Conservation (phyloP, 257 asterid species). For the Ocimum tenuiflorum region DNA sequence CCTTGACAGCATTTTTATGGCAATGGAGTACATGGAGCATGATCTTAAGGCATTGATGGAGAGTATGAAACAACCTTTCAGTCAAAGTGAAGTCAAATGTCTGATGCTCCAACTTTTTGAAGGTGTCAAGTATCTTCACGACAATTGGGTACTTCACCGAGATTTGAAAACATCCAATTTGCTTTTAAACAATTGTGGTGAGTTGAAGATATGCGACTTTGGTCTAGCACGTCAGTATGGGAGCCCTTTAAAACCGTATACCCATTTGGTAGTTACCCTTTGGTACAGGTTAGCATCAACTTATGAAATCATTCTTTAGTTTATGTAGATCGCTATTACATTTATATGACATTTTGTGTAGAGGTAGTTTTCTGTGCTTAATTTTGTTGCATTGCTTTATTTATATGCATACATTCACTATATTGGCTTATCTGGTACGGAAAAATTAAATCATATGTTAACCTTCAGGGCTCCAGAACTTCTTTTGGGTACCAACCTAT, state of each 20-base stretch:
- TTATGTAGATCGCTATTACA: neutral
- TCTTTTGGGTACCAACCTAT: neutral
- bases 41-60: neutral
- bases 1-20: neutral
- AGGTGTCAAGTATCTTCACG: neutral
- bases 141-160: neutral
- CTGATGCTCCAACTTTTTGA: neutral
- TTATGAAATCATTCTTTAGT: neutral
- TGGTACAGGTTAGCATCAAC: slow-evolving; percentile 38
- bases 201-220: neutral
- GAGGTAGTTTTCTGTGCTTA: too few relatives aligned
- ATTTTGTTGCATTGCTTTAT: too few relatives aligned
- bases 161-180: neutral
- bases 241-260: slow-evolving; percentile 82
- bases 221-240: slow-evolving; percentile 61
- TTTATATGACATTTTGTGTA: neutral
- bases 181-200: neutral
- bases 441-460: slow-evolving; percentile 14
- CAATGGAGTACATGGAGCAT: neutral
- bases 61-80: neutral
- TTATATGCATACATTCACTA: neutral
- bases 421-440: neutral
- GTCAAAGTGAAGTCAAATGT: neutral
- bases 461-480: slow-evolving; percentile 17
- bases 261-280: slow-evolving; percentile 32